Evolutionary conservation across 1,284 basidiomycete species (phyloP).

Genomic region (Trametes sp.): DNA sequence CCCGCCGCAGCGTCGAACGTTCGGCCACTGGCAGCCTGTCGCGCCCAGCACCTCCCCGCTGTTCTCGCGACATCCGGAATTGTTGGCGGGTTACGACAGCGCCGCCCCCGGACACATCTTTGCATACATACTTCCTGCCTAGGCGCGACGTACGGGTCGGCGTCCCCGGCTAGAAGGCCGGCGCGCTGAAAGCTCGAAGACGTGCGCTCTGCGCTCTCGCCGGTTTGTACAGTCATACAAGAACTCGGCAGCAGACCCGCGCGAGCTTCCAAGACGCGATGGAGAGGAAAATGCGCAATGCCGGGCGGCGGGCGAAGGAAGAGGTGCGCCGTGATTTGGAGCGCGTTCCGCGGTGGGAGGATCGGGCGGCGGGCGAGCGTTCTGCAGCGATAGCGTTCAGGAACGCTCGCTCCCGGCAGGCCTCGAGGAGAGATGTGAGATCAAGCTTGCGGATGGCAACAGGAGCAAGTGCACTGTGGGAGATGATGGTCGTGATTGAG

Average conservation of each 20-base stretch:
- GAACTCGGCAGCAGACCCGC: conserved; percentile 8
- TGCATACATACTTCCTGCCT: background rate
- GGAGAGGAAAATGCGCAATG: background rate
- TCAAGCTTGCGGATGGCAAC: background rate
- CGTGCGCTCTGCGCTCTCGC: background rate
- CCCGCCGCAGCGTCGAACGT: too few relatives aligned
- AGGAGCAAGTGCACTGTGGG: background rate
- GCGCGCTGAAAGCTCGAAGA: background rate
- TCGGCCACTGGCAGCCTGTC: background rate
- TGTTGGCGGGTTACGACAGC: background rate
- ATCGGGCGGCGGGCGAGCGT: background rate
- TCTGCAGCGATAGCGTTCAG: conserved; percentile 7
- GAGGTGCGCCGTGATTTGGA: background rate
- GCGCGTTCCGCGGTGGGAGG: conserved; percentile 2
- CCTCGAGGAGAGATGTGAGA: background rate
- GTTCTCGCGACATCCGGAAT: background rate
- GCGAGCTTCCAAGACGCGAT: too few relatives aligned
- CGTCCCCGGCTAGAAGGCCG: conserved; percentile 1
- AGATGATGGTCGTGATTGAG: background rate
- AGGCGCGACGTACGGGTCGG: background rate
- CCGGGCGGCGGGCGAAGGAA: background rate
- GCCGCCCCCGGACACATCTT: conserved; percentile 2
- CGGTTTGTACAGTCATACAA: conserved; percentile 4
- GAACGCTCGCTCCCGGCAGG: background rate
- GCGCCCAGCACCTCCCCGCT: background rate